phyloP scores from a whole-genome alignment of 208 protist species.

The Acanthamoeba sp. region DNA sequence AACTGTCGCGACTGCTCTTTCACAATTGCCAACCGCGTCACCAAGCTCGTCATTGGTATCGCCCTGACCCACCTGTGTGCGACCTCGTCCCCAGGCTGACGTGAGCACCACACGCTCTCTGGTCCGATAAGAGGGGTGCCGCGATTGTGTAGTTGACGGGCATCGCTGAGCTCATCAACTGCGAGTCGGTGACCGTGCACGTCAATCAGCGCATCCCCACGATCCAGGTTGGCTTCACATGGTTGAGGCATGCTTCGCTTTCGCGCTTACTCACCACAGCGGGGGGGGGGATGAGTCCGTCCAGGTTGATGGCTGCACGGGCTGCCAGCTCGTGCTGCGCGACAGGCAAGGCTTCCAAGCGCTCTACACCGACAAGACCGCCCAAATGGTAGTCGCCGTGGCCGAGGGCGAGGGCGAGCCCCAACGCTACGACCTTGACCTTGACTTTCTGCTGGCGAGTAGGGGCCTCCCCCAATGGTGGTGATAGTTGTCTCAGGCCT shows the following conservation, averaged over 20 bases:
- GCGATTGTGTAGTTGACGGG: not conserved
- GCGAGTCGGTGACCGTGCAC: not conserved
- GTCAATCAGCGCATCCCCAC: not conserved
- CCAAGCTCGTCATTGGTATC: conserved; percentile 14
- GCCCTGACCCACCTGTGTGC: not conserved
- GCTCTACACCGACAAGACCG: not conserved
- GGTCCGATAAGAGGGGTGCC: not conserved
- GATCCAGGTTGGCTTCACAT: not conserved
- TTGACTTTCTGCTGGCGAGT: not conserved
- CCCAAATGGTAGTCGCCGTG: not conserved
- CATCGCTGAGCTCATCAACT: conserved; percentile 51
- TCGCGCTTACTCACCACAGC: too few relatives aligned
- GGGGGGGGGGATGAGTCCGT: not conserved
- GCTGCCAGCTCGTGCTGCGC: not conserved
- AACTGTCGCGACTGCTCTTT: conserved; percentile 1
- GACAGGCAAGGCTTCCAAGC: not conserved
- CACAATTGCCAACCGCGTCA: not conserved
- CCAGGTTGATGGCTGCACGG: not conserved
- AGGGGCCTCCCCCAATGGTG: not conserved
- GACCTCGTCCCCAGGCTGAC: not conserved
- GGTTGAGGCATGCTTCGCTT: too few relatives aligned
- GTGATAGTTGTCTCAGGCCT: not conserved
- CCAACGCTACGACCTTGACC: not conserved
- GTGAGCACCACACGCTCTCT: too few relatives aligned
- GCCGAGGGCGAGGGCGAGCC: not conserved